A percentile compares a stretch with the other conserved stretches of the same genome.
These are phyloP conservation scores for Eimeria falciformis DNA, from an alignment of 169 alveolate species.

Conservation along the genomic window DNA sequence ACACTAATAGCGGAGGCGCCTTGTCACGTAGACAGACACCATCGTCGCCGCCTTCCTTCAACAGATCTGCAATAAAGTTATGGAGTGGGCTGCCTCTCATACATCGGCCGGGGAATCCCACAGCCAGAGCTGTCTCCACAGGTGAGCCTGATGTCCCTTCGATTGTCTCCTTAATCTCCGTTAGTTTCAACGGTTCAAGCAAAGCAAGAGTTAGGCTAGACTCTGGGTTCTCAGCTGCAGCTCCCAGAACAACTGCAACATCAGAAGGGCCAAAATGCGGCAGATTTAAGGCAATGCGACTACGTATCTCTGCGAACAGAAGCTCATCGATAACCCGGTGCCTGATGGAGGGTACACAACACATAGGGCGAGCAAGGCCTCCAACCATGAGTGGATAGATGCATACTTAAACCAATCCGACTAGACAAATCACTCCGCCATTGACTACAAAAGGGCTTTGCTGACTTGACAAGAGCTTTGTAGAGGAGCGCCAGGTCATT, in stretches of 20 bases:
- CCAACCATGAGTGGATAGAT: neutral
- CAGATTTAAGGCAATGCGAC: neutral
- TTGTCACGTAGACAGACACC: no score
- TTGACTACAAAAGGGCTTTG: neutral
- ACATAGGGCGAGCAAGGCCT: neutral
- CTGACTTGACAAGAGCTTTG: constrained; percentile 19
- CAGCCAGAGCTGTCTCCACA: no score
- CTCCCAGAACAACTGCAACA: constrained; percentile 20
- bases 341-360: constrained; percentile 3
- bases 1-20: neutral
- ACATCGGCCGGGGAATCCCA: no score
- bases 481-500: constrained; percentile 55
- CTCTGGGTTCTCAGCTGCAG: constrained; percentile 25
- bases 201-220: neutral
- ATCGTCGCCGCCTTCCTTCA: no score
- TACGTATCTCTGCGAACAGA: neutral
- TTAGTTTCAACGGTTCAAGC: neutral
- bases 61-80: no score
- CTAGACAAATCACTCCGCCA: neutral
- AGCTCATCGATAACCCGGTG: constrained; percentile 19
- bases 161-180: no score
- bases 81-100: no score
- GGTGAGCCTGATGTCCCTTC: no score
- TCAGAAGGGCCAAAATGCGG: constrained; percentile 28
- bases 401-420: neutral